Evolutionary conservation across 352 stramenopile species (phyloP).

Genomic region (Phytophthora brassicae): DNA sequence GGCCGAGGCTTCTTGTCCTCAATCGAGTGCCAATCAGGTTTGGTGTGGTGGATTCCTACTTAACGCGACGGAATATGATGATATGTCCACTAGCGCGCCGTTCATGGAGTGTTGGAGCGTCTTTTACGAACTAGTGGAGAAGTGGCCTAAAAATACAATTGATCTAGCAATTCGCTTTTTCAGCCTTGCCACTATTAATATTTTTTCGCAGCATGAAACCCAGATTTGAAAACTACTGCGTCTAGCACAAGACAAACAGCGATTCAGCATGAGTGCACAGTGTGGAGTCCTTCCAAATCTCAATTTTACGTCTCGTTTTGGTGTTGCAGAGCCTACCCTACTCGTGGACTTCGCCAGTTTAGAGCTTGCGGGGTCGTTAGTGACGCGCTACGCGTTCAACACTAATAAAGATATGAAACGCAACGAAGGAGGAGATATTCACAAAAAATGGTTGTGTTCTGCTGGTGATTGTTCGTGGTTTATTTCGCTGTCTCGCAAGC

Average conservation of each 20-base stretch:
- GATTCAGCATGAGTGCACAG: background rate
- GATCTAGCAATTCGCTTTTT: too few relatives aligned
- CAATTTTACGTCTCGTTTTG: background rate
- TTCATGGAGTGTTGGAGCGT: conserved; percentile 66
- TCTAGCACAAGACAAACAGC: too few relatives aligned
- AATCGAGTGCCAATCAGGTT: conserved; percentile 51
- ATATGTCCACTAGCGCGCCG: conserved; percentile 45
- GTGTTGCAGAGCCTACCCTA: background rate
- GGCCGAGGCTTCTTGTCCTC: conserved; percentile 56
- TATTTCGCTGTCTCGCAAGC: background rate
- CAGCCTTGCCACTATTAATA: too few relatives aligned
- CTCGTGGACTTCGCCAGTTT: background rate
- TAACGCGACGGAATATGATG: conserved; percentile 40
- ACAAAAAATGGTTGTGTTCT: background rate
- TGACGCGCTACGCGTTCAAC: background rate
- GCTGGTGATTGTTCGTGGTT: background rate
- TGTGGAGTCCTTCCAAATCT: background rate
- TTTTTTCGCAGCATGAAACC: too few relatives aligned
- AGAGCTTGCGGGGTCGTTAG: background rate
- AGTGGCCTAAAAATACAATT: conserved; percentile 40
- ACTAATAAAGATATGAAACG: background rate
- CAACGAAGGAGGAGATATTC: background rate
- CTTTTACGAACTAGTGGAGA: conserved; percentile 68
- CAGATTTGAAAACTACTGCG: too few relatives aligned
- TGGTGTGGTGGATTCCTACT: conserved; percentile 78